Evolutionary conservation across 176 grass and related monocot genomes (phyloP).

Genomic region (Oryza coarctata): DNA sequence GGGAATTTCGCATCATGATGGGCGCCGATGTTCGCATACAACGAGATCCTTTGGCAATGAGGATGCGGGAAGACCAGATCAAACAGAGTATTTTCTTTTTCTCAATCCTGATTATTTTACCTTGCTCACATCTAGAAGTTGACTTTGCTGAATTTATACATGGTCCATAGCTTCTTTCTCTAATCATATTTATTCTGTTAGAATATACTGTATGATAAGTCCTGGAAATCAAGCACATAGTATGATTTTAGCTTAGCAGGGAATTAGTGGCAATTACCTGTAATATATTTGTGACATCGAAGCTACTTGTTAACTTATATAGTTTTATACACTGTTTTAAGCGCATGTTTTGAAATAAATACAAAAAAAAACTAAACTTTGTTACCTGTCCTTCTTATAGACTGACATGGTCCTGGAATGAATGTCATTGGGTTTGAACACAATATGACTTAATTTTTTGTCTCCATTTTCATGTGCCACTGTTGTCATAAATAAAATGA

Average conservation of each 20-base stretch:
- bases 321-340: not conserved
- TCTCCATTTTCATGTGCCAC: not conserved
- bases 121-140: not conserved
- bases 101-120: slow-evolving; percentile 6
- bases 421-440: not conserved
- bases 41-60: slow-evolving; percentile 84
- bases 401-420: not conserved
- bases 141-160: not conserved
- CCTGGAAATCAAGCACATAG: slow-evolving; percentile 8
- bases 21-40: slow-evolving; percentile 74
- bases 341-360: slow-evolving; percentile 14
- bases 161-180: not conserved
- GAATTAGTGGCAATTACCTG: not conserved
- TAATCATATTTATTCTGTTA: slow-evolving; percentile 11
- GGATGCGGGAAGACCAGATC: slow-evolving; percentile 85
- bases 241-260: slow-evolving; percentile 7
- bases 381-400: slow-evolving; percentile 1
- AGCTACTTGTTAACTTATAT: not conserved
- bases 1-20: slow-evolving; percentile 89
- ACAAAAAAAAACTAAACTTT: not conserved
- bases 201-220: not conserved
- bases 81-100: slow-evolving; percentile 76
- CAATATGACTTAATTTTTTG: not conserved
- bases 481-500: not conserved
- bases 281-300: not conserved